Evolutionary conservation across 192 early-diverging fungal genomes (phyloP).

Genomic region (Backusella tarrabulga): DNA sequence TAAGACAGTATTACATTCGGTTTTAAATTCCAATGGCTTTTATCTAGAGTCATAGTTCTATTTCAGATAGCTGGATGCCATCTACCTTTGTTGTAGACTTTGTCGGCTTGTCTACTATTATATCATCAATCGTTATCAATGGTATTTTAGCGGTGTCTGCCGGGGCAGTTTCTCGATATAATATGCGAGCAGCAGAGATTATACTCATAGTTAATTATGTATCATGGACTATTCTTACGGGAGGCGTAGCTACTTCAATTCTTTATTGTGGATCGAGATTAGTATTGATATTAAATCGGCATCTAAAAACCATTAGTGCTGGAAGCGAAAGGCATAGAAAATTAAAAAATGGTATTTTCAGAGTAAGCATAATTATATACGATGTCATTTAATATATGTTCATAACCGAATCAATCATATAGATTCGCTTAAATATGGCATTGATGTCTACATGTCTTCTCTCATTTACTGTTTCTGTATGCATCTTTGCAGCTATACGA

Average conservation of each 20-base stretch:
- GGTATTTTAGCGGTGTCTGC: constrained; percentile 17
- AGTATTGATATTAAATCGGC: constrained; percentile 9
- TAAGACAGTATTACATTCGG: no score
- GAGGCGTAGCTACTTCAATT: constrained; percentile 3
- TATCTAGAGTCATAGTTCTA: constrained; percentile 21
- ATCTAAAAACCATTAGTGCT: constrained; percentile 2
- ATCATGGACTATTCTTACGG: constrained; percentile 19
- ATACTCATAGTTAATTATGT: constrained; percentile 21
- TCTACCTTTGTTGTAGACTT: constrained; percentile 15
- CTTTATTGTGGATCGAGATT: constrained; percentile 18
- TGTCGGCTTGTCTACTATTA: constrained; percentile 14
- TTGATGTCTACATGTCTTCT: constrained; percentile 17
- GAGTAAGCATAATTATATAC: background rate
- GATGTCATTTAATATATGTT: no score
- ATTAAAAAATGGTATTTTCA: constrained; percentile 23
- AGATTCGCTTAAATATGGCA: constrained; percentile 15
- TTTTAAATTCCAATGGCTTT: background rate
- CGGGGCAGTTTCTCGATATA: background rate
- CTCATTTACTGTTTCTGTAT: constrained; percentile 23
- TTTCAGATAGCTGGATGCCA: constrained; percentile 20
- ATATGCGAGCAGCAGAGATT: background rate
- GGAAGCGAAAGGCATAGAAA: constrained; percentile 15
- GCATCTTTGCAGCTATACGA: constrained; percentile 29
- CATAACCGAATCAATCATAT: background rate
- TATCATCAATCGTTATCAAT: constrained; percentile 16